Base-by-base conservation (phyloP, 768 basidiomycete species). In the Amanita pallidorosea region DNA sequence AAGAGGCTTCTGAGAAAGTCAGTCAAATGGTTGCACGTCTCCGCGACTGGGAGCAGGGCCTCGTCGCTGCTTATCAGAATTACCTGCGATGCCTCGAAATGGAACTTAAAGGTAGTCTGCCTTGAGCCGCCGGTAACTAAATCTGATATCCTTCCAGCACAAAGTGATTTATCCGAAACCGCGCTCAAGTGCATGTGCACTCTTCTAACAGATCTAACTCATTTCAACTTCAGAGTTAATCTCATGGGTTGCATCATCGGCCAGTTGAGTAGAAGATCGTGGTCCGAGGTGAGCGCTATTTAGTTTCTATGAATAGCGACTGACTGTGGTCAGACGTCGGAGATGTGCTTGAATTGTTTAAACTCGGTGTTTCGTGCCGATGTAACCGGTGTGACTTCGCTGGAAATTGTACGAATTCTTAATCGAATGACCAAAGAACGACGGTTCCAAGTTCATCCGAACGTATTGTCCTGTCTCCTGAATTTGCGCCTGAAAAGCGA, bases 401-500 rank as follows among this genome's bases (percentile, higher is more conserved):
- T 97, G 52, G 91, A 96, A 63, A 70, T 84, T 52, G 89, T 98
- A 37, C 87, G 93, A 41, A 71, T 97, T 35, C 67, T 99, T 55
- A 93, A 96, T 58, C 81, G 93, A 53, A 97, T 97, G 88, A 80
- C 96, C 63, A 97, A 95, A 65, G 95, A 96, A 62, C 82, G 83
- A 29, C 80, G 81, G 56, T 99, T 88, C 69, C 82, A 84, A 56
- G 82, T 98, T 37, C 86, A 94, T 60, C 90, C 95, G 7, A 83
- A 88, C 53, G 87, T 93, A 42, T 74, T 98, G 42, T 79, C 83
- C 12, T 89, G 87, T 63, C 77, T 99, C 3, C 73, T 90, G 47
- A 77, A 88, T 59, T 74, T 99, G 40, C 85, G 94, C 13, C 75
- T 99, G 35, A 85, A 88, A 65, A 86, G 77, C 54, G 94, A 97